These are phyloP conservation scores for Aaosphaeria pasadenensis DNA, from an alignment of 2,329 filamentous ascomycete genomes.

Conservation along the genomic window DNA sequence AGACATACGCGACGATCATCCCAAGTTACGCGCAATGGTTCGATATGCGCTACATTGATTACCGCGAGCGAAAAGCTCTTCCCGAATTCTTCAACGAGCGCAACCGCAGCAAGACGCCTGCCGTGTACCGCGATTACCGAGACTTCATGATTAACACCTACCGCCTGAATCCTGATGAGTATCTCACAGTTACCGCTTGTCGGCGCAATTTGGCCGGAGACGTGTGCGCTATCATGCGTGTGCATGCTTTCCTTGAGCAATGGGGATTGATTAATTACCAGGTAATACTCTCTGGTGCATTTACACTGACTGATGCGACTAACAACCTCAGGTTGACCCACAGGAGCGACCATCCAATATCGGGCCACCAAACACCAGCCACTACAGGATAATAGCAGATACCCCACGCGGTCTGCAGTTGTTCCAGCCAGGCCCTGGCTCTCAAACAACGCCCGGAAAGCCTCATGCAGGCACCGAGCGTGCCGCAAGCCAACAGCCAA, in stretches of 20 bases:
- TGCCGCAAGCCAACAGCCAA: slow-evolving; percentile 61
- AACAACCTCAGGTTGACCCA: slow-evolving; percentile 74
- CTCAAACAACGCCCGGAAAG: slow-evolving; percentile 59
- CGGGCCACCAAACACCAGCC: slow-evolving; percentile 92
- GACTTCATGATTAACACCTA: slow-evolving; percentile 99
- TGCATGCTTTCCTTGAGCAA: slow-evolving; percentile 95
- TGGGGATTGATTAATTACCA: slow-evolving; percentile 99
- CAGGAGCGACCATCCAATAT: slow-evolving; percentile 94
- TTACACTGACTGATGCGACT: background rate
- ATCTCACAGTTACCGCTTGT: slow-evolving; percentile 94
- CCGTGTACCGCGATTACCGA: slow-evolving; percentile 97
- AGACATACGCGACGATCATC: slow-evolving; percentile 93
- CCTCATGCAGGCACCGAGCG: slow-evolving; percentile 67
- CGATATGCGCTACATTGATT: slow-evolving; percentile 91
- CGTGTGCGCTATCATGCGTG: slow-evolving; percentile 98
- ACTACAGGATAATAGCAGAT: slow-evolving; percentile 94
- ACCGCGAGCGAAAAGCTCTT: slow-evolving; percentile 88
- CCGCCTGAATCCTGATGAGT: slow-evolving; percentile 90
- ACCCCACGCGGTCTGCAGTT: slow-evolving; percentile 92
- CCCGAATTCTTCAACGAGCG: slow-evolving; percentile 98
- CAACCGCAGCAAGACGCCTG: slow-evolving; percentile 95
- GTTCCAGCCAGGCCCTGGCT: slow-evolving; percentile 85
- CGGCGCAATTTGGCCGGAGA: slow-evolving; percentile 92
- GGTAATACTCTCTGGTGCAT: slow-evolving; percentile 49
- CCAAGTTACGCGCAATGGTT: slow-evolving; percentile 99